Conservation (phyloP, 768 basidiomycete genomes). For the Mycena amicta region DNA sequence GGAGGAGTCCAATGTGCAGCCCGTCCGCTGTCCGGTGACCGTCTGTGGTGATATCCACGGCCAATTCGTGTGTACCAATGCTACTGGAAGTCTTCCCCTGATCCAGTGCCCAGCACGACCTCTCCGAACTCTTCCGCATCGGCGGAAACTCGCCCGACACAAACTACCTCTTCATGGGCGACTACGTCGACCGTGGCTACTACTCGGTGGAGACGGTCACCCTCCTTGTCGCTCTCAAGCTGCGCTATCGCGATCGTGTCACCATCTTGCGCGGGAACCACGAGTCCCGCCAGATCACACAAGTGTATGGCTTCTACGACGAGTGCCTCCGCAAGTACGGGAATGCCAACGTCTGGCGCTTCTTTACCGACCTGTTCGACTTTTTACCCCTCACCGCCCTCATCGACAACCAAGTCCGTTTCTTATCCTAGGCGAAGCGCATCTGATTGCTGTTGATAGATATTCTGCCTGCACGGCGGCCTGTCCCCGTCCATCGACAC, state of each 20-base stretch:
- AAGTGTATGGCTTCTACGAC: conserved; percentile 99
- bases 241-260: conserved; percentile 97
- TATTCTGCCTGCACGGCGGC: conserved; percentile 98
- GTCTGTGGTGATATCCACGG: conserved; percentile 99
- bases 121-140: conserved; percentile 97
- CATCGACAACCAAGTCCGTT: conserved; percentile 97
- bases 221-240: conserved; percentile 93
- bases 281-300: conserved; percentile 99
- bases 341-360: conserved; percentile 99
- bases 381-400: conserved; percentile 96
- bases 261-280: conserved; percentile 98
- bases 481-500: conserved; percentile 99
- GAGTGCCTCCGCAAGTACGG: conserved; percentile 99
- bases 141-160: conserved; percentile 99
- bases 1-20: conserved; percentile 99
- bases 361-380: conserved; percentile 98
- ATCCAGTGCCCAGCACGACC: conserved; percentile 77
- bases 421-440: conserved; percentile 14
- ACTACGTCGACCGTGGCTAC: conserved; percentile 99
- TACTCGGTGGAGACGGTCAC: conserved; percentile 99
- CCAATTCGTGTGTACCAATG: conserved; percentile 84
- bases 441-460: conserved; percentile 50
- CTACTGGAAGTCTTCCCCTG: conserved; percentile 20
- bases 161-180: conserved; percentile 99
- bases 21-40: conserved; percentile 97